phyloP scores from a whole-genome alignment of 345 rosid genomes.

The Acer negundo region DNA sequence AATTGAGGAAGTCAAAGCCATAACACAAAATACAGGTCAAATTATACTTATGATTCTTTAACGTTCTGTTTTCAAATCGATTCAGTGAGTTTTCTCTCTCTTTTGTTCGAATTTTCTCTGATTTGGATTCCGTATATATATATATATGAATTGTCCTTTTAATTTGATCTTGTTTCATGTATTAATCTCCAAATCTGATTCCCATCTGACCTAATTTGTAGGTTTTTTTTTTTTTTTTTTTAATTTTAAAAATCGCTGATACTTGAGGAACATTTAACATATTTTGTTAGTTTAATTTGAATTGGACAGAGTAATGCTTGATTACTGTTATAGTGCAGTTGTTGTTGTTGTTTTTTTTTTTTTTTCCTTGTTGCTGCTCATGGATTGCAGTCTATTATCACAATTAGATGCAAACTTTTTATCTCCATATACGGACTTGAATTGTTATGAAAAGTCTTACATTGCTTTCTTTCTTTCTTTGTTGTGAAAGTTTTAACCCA shows the following conservation, averaged over 20 bases:
- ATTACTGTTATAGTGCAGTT: not conserved
- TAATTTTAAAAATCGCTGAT: not conserved
- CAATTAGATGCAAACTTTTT: not conserved
- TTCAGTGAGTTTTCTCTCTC: constrained; percentile 8
- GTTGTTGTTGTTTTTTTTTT: not conserved
- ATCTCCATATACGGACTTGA: not conserved
- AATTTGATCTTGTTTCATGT: not conserved
- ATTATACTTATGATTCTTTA: not conserved
- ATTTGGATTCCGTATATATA: not conserved
- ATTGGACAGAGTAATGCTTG: not conserved
- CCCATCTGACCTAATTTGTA: not conserved
- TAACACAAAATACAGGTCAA: no score
- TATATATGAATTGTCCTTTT: not conserved
- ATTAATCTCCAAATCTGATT: constrained; percentile 9
- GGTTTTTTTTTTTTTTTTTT: not conserved
- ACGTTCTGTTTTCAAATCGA: not conserved
- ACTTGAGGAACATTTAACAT: not conserved
- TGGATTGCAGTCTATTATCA: no score
- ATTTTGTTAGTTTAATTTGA: not conserved
- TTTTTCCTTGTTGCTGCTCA: not conserved
- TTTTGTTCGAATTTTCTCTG: not conserved
- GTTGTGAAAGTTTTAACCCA: no score
- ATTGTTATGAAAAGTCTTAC: no score
- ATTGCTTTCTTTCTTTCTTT: no score
- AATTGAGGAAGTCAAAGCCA: no score